Evolutionary conservation across 371 early-diverging fungal genomes (phyloP), one percentile per base, ranked within the genome.

Genomic region (Coemansia sp.): DNA sequence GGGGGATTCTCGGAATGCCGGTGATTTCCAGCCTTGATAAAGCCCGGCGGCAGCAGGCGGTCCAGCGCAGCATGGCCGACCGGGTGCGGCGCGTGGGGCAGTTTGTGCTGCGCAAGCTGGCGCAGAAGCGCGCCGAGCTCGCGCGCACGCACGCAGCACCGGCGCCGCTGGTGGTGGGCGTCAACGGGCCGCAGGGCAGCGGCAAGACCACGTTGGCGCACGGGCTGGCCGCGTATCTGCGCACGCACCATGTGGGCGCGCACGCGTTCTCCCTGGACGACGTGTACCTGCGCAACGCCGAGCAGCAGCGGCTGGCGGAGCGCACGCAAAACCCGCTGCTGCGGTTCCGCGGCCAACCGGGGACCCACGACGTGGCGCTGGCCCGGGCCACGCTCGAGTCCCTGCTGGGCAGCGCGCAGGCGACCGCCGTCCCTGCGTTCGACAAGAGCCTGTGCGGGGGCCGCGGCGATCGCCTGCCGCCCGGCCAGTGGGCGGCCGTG

Each of bases 221-320:
- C 31, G 63, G 53, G 8, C 65, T 66, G 10, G 63, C 60, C 14
- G 38, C 47, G 10, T 74, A 57, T 31, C 53, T 66, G 47, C 41
- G 34, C 2, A 55, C 57, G 16, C 66, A 43, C 31, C 63, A 57
- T 5, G 47, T 72, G 5, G 43, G 51, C 14, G 84, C 86, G 1
- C 79, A 88, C 1, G 77, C 82, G 12, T 86, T 93, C 47, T 94
- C 94, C 0, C 72, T 92, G 50, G 97, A 97, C 74, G 97, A 97
- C 76, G 80, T 96, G 10, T 95, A 95, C 71, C 79, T 92, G 39
- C 77, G 91, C 0, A 81, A 81, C 65, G 66, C 66, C 5, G 87
- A 91, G 10, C 94, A 92, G 68, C 55, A 62, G 1, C 52, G 70
- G 1, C 65, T 94, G 9, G 74, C 86, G 0, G 35, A 63, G n/a